A percentile compares a stretch with the other conserved stretches of the same genome.
Evolutionary conservation across 768 basidiomycete genomes (phyloP).

Genomic region (Mycena galericulata): DNA sequence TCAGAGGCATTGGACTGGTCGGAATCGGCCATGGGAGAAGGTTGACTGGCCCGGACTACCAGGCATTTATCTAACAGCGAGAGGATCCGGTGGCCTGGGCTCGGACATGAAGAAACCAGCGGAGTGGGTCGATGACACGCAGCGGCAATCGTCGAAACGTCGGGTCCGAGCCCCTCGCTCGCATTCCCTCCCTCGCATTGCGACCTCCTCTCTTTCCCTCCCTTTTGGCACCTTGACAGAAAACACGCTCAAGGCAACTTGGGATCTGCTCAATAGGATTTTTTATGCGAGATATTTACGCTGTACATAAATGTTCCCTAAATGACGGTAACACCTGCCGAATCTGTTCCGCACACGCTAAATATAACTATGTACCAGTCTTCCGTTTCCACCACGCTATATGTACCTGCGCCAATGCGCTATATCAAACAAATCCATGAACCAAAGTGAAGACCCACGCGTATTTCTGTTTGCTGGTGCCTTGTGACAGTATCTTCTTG

Average conservation of each 20-base stretch:
- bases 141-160: neutral
- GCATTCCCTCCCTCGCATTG: neutral
- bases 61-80: constrained; percentile 34
- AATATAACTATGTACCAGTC: constrained; percentile 7
- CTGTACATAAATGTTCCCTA: neutral
- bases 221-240: neutral
- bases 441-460: neutral
- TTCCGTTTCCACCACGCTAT: constrained; percentile 9
- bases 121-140: constrained; percentile 16
- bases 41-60: constrained; percentile 21
- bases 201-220: neutral
- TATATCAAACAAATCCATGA: neutral
- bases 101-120: constrained; percentile 26
- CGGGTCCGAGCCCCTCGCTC: neutral
- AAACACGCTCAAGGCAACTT: too few species aligned
- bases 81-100: constrained; percentile 19
- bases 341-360: constrained; percentile 12
- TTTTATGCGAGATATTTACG: too few species aligned
- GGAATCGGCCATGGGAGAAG: constrained; percentile 32
- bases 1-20: constrained; percentile 7
- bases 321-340: neutral
- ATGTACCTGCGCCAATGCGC: too few species aligned
- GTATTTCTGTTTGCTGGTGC: neutral
- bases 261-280: too few species aligned
- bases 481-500: neutral